Evolutionary conservation across 257 asterid genomes (phyloP).

Genomic region (Solanum chaucha): DNA sequence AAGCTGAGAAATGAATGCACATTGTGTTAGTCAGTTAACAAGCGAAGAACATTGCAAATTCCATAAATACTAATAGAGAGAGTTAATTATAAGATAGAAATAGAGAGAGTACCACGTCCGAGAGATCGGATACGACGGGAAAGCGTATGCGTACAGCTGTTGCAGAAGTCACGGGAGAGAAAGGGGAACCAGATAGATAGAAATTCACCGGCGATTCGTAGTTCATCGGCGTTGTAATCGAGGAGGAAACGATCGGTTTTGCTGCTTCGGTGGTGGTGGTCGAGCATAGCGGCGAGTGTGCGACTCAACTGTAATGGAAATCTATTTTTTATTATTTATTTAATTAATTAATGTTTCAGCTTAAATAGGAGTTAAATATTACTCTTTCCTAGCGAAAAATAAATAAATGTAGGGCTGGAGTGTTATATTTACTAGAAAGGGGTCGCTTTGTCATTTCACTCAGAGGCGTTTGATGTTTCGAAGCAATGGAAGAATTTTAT

Average conservation of each 20-base stretch:
- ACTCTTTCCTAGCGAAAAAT: too few relatives aligned
- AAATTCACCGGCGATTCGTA: conserved; percentile 64
- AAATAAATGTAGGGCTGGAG: background rate
- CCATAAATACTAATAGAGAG: background rate
- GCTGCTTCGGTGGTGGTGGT: background rate
- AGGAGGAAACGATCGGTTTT: conserved; percentile 39
- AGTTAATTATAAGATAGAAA: background rate
- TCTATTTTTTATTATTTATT: too few relatives aligned
- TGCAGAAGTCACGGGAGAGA: conserved; percentile 71
- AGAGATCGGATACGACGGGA: conserved; percentile 48
- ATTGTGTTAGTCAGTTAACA: background rate
- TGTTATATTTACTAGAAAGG: background rate
- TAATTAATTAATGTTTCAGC: background rate
- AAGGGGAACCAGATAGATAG: conserved; percentile 61
- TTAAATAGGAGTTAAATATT: background rate
- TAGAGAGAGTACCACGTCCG: conserved; percentile 14
- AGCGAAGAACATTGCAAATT: background rate
- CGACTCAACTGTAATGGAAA: background rate
- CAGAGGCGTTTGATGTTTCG: background rate
- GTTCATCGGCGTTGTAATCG: conserved; percentile 38
- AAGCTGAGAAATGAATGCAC: background rate
- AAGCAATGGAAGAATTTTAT: background rate
- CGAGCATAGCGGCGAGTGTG: conserved; percentile 8
- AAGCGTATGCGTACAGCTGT: conserved; percentile 24
- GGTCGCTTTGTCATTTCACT: background rate